These are phyloP conservation scores for Hirsutella thompsonii DNA, from an alignment of 2,329 filamentous ascomycete genomes.

Conservation along the genomic window DNA sequence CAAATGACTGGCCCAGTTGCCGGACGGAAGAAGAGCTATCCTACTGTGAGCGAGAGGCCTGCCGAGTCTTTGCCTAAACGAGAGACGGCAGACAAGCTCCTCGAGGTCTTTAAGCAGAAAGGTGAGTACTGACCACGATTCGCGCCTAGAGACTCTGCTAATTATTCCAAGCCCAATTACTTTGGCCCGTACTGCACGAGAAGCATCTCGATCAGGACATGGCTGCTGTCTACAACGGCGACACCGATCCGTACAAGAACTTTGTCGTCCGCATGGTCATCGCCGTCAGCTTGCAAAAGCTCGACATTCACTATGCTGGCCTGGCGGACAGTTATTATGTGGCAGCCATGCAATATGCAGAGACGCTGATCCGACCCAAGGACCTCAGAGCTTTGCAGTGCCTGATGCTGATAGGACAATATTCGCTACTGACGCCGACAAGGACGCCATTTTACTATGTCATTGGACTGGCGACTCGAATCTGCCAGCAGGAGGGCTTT, in stretches of 20 bases:
- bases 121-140: conserved; percentile 31
- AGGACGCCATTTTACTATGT: conserved; percentile 89
- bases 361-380: conserved; percentile 75
- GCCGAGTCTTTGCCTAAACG: conserved; percentile 63
- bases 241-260: conserved; percentile 67
- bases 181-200: conserved; percentile 81
- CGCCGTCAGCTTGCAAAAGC: conserved; percentile 86
- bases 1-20: conserved; percentile 35
- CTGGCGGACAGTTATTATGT: conserved; percentile 92
- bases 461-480: conserved; percentile 72
- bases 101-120: conserved; percentile 79
- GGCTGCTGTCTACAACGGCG: conserved; percentile 67
- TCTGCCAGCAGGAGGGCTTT: conserved; percentile 80
- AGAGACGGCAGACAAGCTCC: conserved; percentile 61
- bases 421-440: conserved; percentile 85
- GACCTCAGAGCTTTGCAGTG: conserved; percentile 86
- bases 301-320: conserved; percentile 81
- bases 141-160: conserved; percentile 3
- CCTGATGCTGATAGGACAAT: conserved; percentile 74
- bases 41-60: conserved; percentile 75
- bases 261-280: conserved; percentile 86
- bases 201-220: conserved; percentile 63
- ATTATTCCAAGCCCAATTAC: conserved; percentile 56
- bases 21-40: conserved; percentile 72
- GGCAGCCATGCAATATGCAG: conserved; percentile 72